Percentiles rank a stretch among this genome's conserved stretches.
Conservation (phyloP, 352 stramenopile genomes). For the Pythium myriotylum region DNA sequence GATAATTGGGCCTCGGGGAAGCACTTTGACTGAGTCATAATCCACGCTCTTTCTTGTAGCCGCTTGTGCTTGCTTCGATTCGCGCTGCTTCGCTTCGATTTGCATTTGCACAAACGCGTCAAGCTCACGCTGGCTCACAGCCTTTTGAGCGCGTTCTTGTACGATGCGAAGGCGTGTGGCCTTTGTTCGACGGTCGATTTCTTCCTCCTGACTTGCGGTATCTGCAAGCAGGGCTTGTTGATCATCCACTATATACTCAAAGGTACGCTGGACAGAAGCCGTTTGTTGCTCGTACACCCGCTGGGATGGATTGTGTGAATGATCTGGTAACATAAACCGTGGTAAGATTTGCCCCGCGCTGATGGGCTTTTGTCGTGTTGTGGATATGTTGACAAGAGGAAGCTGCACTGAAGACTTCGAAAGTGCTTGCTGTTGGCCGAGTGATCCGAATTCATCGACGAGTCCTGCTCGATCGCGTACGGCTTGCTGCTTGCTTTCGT, state of each 20-base stretch:
- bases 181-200: slow-evolving; percentile 28
- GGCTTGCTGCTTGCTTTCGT: not conserved
- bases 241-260: slow-evolving; percentile 13
- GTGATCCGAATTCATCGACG: too few relatives aligned
- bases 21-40: slow-evolving; percentile 36
- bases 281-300: slow-evolving; percentile 13
- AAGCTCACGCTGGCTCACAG: slow-evolving; percentile 42
- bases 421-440: not conserved
- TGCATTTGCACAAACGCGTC: slow-evolving; percentile 55
- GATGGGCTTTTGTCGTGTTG: not conserved
- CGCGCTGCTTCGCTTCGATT: slow-evolving; percentile 43
- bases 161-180: slow-evolving; percentile 46
- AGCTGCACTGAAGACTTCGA: slow-evolving; percentile 21
- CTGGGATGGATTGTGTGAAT: slow-evolving; percentile 16
- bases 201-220: slow-evolving; percentile 17
- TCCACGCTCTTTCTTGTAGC: slow-evolving; percentile 13
- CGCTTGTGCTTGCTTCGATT: slow-evolving; percentile 15
- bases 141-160: slow-evolving; percentile 42
- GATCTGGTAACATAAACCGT: slow-evolving; percentile 49
- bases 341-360: slow-evolving; percentile 41
- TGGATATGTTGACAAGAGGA: not conserved
- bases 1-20: slow-evolving; percentile 42
- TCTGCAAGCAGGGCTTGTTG: not conserved
- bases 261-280: slow-evolving; percentile 15
- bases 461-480: too few relatives aligned